These are phyloP conservation scores for Ramaria rubella DNA, from an alignment of 768 basidiomycete genomes.

Conservation along the genomic window DNA sequence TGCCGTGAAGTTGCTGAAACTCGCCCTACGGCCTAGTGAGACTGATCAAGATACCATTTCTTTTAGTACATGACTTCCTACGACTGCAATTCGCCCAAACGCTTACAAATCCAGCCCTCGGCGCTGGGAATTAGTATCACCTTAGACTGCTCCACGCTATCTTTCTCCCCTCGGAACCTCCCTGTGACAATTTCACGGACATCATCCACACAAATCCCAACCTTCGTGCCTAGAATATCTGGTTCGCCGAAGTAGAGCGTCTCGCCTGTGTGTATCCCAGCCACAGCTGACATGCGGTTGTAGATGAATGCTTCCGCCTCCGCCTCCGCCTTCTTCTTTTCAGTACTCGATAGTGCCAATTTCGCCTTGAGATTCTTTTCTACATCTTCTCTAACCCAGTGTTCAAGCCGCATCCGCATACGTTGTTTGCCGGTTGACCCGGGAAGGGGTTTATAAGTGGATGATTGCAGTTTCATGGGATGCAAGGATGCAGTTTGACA, in stretches of 20 bases:
- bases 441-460: not conserved
- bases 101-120: slow-evolving; percentile 10
- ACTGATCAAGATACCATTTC: too few relatives aligned
- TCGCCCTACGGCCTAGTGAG: too few relatives aligned
- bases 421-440: not conserved
- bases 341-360: not conserved
- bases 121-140: slow-evolving; percentile 4
- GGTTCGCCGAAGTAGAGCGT: slow-evolving; percentile 1
- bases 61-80: not conserved
- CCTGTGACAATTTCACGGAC: slow-evolving; percentile 2
- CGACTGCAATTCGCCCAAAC: not conserved
- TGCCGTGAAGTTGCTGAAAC: too few relatives aligned
- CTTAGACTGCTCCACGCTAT: not conserved
- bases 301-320: slow-evolving; percentile 2
- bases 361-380: slow-evolving; percentile 2
- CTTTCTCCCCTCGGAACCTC: not conserved
- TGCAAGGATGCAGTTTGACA: not conserved
- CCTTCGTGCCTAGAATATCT: slow-evolving; percentile 1
- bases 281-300: not conserved
- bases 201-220: slow-evolving; percentile 7
- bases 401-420: slow-evolving; percentile 1
- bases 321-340: not conserved
- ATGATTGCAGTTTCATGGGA: slow-evolving; percentile 8
- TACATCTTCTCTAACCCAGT: slow-evolving; percentile 8
- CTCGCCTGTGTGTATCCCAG: slow-evolving; percentile 2